Conservation (phyloP, 805 yeast genomes). For the Barnettozyma sp. region DNA sequence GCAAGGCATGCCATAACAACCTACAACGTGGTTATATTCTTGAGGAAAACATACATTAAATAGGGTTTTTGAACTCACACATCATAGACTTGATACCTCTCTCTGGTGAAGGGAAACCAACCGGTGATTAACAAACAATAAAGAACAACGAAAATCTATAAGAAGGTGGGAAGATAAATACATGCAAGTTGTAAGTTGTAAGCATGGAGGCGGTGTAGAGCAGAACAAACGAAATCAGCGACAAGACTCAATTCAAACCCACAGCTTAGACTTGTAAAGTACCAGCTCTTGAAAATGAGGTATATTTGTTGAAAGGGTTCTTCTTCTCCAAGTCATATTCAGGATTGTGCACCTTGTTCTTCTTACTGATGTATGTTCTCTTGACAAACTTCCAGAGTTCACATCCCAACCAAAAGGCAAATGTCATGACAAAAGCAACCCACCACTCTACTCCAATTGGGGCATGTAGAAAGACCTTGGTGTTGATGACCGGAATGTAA, state of each 20-base stretch:
- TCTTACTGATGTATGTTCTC: conserved; percentile 42
- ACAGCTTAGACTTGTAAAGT: conserved; percentile 27
- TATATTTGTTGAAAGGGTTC: conserved; percentile 56
- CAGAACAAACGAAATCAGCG: no score
- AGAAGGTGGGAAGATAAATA: no score
- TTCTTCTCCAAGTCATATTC: conserved; percentile 57
- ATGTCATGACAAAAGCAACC: conserved; percentile 51
- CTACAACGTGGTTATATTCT: no score
- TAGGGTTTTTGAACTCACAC: no score
- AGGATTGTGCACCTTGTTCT: conserved; percentile 43
- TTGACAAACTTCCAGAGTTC: conserved; percentile 66
- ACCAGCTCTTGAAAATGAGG: conserved; percentile 48
- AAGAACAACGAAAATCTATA: no score
- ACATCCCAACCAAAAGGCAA: conserved; percentile 50
- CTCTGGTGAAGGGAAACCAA: no score
- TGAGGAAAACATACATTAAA: no score
- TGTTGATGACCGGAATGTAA: conserved; percentile 83
- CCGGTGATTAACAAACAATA: no score
- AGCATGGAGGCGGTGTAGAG: no score
- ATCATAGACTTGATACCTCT: no score
- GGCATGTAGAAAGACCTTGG: conserved; percentile 63
- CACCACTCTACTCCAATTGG: conserved; percentile 81
- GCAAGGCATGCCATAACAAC: no score
- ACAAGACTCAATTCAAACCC: neutral
- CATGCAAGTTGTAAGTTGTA: no score